Percentiles rank a stretch among this genome's conserved stretches.
Conservation (phyloP, 2,329 filamentous ascomycete genomes). For the Alternaria dauci region DNA sequence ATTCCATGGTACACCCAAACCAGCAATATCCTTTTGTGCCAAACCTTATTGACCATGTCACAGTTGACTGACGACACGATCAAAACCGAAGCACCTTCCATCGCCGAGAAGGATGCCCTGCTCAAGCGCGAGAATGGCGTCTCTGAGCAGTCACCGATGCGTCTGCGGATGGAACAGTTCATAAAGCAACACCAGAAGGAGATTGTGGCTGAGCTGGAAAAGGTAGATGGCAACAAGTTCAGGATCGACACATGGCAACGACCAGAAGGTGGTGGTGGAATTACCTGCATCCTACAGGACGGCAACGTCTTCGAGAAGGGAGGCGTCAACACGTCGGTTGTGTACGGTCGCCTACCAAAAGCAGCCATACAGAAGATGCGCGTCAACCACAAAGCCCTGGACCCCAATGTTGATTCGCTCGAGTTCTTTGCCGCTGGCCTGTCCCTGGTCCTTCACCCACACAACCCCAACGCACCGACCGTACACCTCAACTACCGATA, state of each 20-base stretch:
- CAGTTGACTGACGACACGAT: conserved; percentile 51
- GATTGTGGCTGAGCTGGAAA: conserved; percentile 84
- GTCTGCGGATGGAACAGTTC: conserved; percentile 94
- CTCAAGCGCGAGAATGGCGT: conserved; percentile 81
- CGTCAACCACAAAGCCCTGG: conserved; percentile 90
- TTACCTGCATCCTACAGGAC: conserved; percentile 93
- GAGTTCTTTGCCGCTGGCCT: conserved; percentile 96
- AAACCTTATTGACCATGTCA: conserved; percentile 11
- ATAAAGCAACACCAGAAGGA: conserved; percentile 91
- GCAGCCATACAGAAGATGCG: conserved; percentile 85
- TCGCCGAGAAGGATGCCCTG: conserved; percentile 85
- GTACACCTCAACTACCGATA: conserved; percentile 99
- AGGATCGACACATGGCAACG: conserved; percentile 85
- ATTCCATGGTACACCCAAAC: conserved; percentile 64
- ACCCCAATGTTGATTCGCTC: conserved; percentile 78
- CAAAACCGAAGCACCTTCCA: conserved; percentile 68
- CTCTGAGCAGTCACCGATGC: conserved; percentile 86
- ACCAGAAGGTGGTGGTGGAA: conserved; percentile 88
- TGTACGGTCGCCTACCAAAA: conserved; percentile 89
- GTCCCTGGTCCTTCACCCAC: conserved; percentile 90
- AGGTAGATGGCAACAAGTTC: conserved; percentile 85
- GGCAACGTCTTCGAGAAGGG: conserved; percentile 98
- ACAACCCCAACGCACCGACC: conserved; percentile 95
- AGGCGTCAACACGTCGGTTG: conserved; percentile 92
- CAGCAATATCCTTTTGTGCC: no score